Evolutionary conservation across 2,329 filamentous ascomycete species (phyloP).

Genomic region (Cladorrhinum sp.): DNA sequence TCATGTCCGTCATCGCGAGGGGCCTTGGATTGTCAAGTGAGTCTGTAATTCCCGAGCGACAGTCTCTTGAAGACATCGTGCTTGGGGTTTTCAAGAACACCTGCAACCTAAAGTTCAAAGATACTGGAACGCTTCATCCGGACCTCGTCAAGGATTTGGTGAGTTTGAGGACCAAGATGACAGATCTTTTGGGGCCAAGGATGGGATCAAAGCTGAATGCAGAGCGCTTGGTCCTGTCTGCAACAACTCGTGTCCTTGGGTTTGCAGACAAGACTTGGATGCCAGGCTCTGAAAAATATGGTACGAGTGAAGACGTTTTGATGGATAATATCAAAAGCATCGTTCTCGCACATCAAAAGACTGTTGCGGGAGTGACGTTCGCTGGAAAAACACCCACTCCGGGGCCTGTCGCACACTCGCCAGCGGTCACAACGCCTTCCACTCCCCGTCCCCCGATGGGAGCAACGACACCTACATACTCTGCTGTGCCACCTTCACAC

Average conservation of each 20-base stretch:
- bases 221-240: constrained; percentile 48
- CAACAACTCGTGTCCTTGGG: constrained; percentile 50
- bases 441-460: not conserved
- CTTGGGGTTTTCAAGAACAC: constrained; percentile 41
- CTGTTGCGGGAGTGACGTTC: constrained; percentile 11
- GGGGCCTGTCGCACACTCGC: not conserved
- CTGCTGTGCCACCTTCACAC: not conserved
- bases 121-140: constrained; percentile 32
- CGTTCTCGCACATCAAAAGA: constrained; percentile 26
- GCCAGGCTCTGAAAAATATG: constrained; percentile 29
- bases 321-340: constrained; percentile 29
- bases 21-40: constrained; percentile 47
- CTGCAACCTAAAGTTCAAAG: constrained; percentile 20
- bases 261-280: constrained; percentile 43
- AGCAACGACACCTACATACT: not conserved
- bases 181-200: constrained; percentile 40
- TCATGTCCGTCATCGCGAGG: constrained; percentile 53
- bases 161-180: constrained; percentile 46
- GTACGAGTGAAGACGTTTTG: constrained; percentile 33
- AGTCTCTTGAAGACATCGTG: constrained; percentile 47
- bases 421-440: not conserved
- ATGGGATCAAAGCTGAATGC: constrained; percentile 40
- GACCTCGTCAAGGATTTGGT: constrained; percentile 42
- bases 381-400: not conserved
- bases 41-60: constrained; percentile 40